Evolutionary conservation across 208 protist genomes (phyloP), one percentile per base, ranked within the genome.

Genomic region (Crithidia acanthocephali): DNA sequence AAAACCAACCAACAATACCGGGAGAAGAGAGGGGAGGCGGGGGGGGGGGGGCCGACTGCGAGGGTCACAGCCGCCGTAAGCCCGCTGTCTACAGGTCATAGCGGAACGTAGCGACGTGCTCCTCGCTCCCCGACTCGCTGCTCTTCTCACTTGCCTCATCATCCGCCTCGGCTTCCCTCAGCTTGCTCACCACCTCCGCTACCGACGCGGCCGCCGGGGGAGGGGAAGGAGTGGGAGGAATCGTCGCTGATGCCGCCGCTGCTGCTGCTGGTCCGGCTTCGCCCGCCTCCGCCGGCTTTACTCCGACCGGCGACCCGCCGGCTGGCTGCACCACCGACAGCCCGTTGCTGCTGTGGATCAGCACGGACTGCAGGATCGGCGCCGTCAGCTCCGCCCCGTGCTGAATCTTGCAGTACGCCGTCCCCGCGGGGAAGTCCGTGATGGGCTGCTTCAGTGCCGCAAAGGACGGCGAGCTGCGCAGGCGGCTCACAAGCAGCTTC

Each of bases 331-430:
- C 51, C 1, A 67, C 44, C 3, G 62, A 66, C 20, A 83, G 81
- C 13, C 87, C 84, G 68, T 92, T 92, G 72, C 50, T 77, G 22
- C 77, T 76, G 60, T 81, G 81, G 15, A 88, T 56, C 40, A 92
- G 81, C 32, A 80, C 57, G 22, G 84, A 89, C 77, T 92, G 81
- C 72, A 51, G 20, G 25, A 74, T 59, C 8, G 76, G 63, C 35
- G 51, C 55, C 52, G 55, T 33, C 11, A 72, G 47, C 58, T 63
- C 42, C 13, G 44, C 25, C n/a, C 13, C 18, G 23, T 68, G 23
- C 28, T 63, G 37, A 10, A 72, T 61, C 50, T 70, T 79, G 71
- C 83, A 81, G 74, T 78, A 79, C 27, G 69, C 53, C 47, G 68
- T 74, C n/a, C 67, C 68, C 9, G 33, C 37, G 20, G 50, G 50